Conservation (phyloP, 805 yeast species). For the Candida michaelii region DNA sequence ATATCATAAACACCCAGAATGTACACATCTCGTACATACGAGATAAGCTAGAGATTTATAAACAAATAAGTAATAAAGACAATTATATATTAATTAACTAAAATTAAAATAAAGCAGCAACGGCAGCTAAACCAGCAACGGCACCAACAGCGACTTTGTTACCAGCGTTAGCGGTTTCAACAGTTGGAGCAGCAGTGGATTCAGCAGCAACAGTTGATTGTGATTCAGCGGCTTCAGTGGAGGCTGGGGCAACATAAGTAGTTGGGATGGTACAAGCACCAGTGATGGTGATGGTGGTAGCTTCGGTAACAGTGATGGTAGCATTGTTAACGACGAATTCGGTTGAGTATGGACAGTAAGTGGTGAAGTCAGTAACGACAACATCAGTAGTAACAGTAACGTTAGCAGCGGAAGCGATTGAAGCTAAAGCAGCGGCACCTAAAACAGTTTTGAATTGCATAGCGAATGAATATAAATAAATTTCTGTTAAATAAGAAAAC, state of each 20-base stretch:
- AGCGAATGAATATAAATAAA: conserved; percentile 16
- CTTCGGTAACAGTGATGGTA: conserved; percentile 73
- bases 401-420: conserved; percentile 44
- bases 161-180: conserved; percentile 35
- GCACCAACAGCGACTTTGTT: conserved; percentile 48
- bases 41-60: not conserved
- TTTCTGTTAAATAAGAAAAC: not conserved
- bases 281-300: conserved; percentile 83
- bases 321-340: conserved; percentile 59
- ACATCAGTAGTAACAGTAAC: conserved; percentile 50
- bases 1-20: not conserved
- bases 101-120: conserved; percentile 46
- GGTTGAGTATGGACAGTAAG: conserved; percentile 83
- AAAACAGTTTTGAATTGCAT: conserved; percentile 40
- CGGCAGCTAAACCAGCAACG: conserved; percentile 52
- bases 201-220: conserved; percentile 18
- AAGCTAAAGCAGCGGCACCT: conserved; percentile 43
- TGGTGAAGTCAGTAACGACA: conserved; percentile 65
- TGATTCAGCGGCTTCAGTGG: not conserved
- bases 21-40: not conserved
- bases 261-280: conserved; percentile 78
- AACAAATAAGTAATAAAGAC: not conserved
- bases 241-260: conserved; percentile 31
- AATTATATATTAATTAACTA: conserved; percentile 6
- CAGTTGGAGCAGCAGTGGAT: conserved; percentile 20